These are phyloP conservation scores for Neonectria faginata DNA, from an alignment of 2,329 filamentous ascomycete species.

Conservation along the genomic window DNA sequence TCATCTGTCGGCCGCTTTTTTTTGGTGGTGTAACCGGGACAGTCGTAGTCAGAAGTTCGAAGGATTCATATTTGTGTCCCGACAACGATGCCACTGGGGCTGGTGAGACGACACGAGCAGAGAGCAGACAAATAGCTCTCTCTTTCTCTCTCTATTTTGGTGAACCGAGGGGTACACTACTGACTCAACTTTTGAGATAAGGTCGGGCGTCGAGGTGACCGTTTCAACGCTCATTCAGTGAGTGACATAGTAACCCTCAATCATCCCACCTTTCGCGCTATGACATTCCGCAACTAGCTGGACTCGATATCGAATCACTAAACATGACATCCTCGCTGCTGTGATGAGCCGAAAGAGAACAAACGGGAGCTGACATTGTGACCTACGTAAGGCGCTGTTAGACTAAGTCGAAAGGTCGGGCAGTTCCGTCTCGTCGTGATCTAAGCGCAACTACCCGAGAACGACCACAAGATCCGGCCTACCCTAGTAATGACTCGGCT, in stretches of 20 bases:
- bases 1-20: not conserved
- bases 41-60: too few species aligned
- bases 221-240: conserved; percentile 8
- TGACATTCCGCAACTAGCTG: not conserved
- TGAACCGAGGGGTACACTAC: not conserved
- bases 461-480: conserved; percentile 24
- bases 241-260: not conserved
- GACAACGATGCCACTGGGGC: not conserved
- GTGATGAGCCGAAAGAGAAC: not conserved
- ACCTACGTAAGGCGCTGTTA: not conserved
- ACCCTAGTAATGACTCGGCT: not conserved
- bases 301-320: not conserved
- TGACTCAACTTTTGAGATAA: not conserved
- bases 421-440: conserved; percentile 2
- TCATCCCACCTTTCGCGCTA: not conserved
- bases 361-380: too few species aligned
- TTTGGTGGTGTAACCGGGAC: not conserved
- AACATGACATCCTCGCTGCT: not conserved
- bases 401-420: not conserved
- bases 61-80: not conserved
- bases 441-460: conserved; percentile 13
- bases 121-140: not conserved
- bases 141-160: not conserved
- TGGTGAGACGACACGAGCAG: not conserved
- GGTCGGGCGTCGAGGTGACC: not conserved